Conservation (phyloP, 1,139 yeast genomes). For the Tardiomyces digboiensis region DNA sequence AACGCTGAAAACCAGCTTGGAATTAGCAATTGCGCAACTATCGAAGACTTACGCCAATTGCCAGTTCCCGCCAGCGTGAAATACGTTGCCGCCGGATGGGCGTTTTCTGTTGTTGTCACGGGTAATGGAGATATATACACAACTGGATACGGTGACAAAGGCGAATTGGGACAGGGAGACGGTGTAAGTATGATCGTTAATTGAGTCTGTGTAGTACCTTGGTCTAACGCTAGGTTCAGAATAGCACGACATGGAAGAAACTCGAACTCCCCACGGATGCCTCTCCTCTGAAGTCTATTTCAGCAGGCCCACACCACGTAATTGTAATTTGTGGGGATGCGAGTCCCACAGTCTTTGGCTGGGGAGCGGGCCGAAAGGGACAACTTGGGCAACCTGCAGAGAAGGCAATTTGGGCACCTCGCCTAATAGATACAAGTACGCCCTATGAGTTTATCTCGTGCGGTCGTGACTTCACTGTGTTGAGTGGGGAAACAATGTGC, state of each 20-base stretch:
- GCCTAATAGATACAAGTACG: no score
- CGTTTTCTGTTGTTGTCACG: conserved; percentile 48
- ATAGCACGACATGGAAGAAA: background rate
- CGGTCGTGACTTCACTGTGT: conserved; percentile 26
- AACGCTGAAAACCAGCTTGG: conserved; percentile 51
- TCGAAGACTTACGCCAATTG: conserved; percentile 7
- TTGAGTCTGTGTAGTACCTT: background rate
- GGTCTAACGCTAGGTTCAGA: background rate
- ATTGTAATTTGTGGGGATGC: conserved; percentile 19
- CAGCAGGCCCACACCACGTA: conserved; percentile 12
- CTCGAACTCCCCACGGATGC: background rate
- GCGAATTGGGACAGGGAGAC: conserved; percentile 62
- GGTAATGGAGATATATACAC: conserved; percentile 34
- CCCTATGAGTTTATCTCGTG: conserved; percentile 18
- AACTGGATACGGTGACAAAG: conserved; percentile 58
- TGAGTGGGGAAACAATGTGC: conserved; percentile 1
- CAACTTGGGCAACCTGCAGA: conserved; percentile 36
- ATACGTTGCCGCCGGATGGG: conserved; percentile 63
- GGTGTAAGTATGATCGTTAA: background rate
- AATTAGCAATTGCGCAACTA: conserved; percentile 1
- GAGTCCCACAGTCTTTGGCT: conserved; percentile 48
- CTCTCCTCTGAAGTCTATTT: background rate
- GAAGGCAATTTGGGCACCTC: conserved; percentile 18
- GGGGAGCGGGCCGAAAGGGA: conserved; percentile 79
- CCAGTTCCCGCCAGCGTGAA: conserved; percentile 9